A percentile compares a stretch with the other conserved stretches of the same genome.
These are phyloP conservation scores for Uromyces viciae-fabae DNA, from an alignment of 1,284 basidiomycete genomes.

Conservation along the genomic window DNA sequence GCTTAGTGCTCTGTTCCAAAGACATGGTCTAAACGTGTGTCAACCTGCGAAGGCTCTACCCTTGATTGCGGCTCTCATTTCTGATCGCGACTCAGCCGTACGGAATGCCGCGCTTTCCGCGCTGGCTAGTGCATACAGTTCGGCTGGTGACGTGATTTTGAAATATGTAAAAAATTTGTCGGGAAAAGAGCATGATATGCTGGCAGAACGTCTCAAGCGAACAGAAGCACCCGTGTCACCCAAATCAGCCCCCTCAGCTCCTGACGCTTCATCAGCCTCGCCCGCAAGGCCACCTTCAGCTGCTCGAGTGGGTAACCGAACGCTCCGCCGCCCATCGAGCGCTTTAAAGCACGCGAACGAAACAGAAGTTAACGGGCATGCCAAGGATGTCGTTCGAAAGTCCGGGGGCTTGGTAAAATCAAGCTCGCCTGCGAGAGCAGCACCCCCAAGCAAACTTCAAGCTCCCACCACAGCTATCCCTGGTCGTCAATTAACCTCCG, in stretches of 20 bases:
- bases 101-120: constrained; percentile 74
- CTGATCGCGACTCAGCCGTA: constrained; percentile 80
- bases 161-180: constrained; percentile 70
- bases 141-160: constrained; percentile 83
- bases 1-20: constrained; percentile 70
- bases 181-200: constrained; percentile 80
- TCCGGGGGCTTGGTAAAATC: not conserved
- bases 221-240: constrained; percentile 59
- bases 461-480: constrained; percentile 56
- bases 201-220: constrained; percentile 82
- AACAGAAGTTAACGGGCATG: constrained; percentile 14
- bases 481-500: constrained; percentile 9
- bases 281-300: constrained; percentile 19
- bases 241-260: constrained; percentile 21
- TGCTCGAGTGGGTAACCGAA: constrained; percentile 13
- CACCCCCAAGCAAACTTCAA: constrained; percentile 64
- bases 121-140: constrained; percentile 76
- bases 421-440: constrained; percentile 7
- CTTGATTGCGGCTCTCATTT: constrained; percentile 71
- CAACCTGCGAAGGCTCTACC: constrained; percentile 71
- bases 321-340: constrained; percentile 63
- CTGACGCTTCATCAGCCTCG: constrained; percentile 32
- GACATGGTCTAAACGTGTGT: constrained; percentile 76
- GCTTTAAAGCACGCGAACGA: constrained; percentile 51
- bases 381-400: constrained; percentile 9